Evolutionary conservation across 345 rosid genomes (phyloP).

Genomic region (Kandelia obovata): DNA sequence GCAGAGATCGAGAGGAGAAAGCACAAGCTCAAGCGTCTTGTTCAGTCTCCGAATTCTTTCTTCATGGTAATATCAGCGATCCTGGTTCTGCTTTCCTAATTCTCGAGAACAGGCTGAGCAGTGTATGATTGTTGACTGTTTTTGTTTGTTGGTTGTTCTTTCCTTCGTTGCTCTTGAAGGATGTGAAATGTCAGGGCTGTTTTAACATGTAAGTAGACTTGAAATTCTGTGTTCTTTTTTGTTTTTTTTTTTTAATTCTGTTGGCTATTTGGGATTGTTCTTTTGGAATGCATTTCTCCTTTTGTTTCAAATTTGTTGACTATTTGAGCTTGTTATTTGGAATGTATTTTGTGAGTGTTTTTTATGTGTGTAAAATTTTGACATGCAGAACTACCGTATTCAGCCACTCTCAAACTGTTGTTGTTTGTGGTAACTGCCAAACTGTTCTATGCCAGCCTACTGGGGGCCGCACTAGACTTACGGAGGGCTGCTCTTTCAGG

Average conservation of each 20-base stretch:
- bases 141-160: background rate
- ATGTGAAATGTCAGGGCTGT: background rate
- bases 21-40: background rate
- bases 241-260: no score
- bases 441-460: background rate
- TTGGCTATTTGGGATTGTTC: no score
- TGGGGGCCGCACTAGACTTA: background rate
- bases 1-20: background rate
- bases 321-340: no score
- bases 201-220: background rate
- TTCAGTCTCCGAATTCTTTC: background rate
- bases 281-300: no score
- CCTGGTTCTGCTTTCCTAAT: background rate
- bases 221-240: no score
- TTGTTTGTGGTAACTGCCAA: background rate
- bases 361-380: background rate
- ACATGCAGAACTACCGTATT: background rate
- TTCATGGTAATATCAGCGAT: background rate
- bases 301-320: no score
- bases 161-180: background rate
- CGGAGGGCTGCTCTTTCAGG: constrained; percentile 2
- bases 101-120: background rate
- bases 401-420: constrained; percentile 3
- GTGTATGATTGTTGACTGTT: background rate
- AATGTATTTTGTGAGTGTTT: no score